These are phyloP conservation scores for Aspergillus niger DNA, from an alignment of 2,329 filamentous ascomycete genomes.

Conservation along the genomic window DNA sequence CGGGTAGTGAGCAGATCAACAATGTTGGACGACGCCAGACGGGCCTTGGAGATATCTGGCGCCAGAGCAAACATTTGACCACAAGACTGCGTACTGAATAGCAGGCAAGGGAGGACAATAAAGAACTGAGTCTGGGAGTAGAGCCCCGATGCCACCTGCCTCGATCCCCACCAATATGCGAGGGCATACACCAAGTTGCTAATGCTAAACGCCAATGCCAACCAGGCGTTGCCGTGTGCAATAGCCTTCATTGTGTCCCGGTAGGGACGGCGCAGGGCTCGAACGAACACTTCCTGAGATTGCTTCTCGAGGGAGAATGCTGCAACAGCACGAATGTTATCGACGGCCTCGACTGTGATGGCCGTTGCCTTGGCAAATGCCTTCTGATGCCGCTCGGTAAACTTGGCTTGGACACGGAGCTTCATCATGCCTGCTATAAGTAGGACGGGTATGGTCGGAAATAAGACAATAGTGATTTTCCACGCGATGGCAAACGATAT, in stretches of 20 bases:
- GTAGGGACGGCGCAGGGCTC: constrained; percentile 48
- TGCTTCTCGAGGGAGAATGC: constrained; percentile 55
- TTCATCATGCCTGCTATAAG: constrained; percentile 70
- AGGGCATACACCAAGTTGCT: constrained; percentile 72
- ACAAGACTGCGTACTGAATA: constrained; percentile 72
- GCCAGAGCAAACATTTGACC: constrained; percentile 74
- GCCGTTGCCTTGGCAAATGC: constrained; percentile 52
- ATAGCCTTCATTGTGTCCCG: constrained; percentile 51
- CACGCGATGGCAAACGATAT: constrained; percentile 71
- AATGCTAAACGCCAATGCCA: constrained; percentile 45
- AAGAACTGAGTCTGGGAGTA: constrained; percentile 70
- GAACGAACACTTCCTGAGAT: constrained; percentile 47
- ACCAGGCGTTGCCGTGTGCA: constrained; percentile 47
- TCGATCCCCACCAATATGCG: constrained; percentile 78
- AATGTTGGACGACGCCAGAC: constrained; percentile 61
- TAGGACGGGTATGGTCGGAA: constrained; percentile 68
- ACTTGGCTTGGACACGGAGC: constrained; percentile 59
- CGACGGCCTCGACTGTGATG: constrained; percentile 45
- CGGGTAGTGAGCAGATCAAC: constrained; percentile 41
- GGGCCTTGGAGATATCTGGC: constrained; percentile 67
- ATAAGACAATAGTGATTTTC: constrained; percentile 72
- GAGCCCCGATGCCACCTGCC: constrained; percentile 65
- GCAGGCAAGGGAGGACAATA: constrained; percentile 68
- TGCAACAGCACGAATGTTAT: constrained; percentile 54
- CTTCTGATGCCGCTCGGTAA: constrained; percentile 57